Conservation (phyloP, 1,284 basidiomycete species). For the Kalmanozyma brasiliensis region DNA sequence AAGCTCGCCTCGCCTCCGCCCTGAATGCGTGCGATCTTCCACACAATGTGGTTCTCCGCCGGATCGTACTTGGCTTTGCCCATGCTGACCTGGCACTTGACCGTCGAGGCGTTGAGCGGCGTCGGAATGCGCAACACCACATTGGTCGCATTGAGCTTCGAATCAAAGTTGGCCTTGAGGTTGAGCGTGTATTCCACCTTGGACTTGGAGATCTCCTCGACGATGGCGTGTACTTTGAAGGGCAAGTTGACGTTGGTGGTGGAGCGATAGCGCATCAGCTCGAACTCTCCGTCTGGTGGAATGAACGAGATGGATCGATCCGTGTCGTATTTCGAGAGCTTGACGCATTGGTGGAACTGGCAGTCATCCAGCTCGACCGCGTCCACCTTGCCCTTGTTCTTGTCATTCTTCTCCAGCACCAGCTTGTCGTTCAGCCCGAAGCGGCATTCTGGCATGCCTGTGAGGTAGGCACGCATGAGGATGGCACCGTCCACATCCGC, state of each 20-base stretch:
- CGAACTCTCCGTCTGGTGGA: constrained; percentile 98
- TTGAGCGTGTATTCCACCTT: constrained; percentile 91
- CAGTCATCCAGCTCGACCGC: constrained; percentile 87
- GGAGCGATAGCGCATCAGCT: constrained; percentile 96
- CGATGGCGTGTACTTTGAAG: constrained; percentile 86
- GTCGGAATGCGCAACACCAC: constrained; percentile 94
- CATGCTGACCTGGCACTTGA: constrained; percentile 86
- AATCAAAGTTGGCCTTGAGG: constrained; percentile 87
- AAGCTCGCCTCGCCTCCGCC: constrained; percentile 91
- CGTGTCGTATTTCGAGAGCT: constrained; percentile 91
- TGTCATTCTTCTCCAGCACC: constrained; percentile 82
- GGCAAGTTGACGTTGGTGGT: constrained; percentile 96
- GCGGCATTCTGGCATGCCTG: constrained; percentile 95
- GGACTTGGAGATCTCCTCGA: constrained; percentile 89
- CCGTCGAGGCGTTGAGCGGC: constrained; percentile 89
- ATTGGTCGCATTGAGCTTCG: constrained; percentile 91
- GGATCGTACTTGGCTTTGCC: constrained; percentile 98
- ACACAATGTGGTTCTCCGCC: constrained; percentile 91
- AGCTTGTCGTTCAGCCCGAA: constrained; percentile 98
- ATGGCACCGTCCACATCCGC: constrained; percentile 98
- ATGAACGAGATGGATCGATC: constrained; percentile 94
- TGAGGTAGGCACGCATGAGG: constrained; percentile 95
- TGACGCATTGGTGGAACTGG: constrained; percentile 98
- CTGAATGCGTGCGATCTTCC: constrained; percentile 96
- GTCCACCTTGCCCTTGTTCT: constrained; percentile 47